Conservation (phyloP, 2,329 filamentous ascomycete genomes). For the Dactylonectria estremocensis region DNA sequence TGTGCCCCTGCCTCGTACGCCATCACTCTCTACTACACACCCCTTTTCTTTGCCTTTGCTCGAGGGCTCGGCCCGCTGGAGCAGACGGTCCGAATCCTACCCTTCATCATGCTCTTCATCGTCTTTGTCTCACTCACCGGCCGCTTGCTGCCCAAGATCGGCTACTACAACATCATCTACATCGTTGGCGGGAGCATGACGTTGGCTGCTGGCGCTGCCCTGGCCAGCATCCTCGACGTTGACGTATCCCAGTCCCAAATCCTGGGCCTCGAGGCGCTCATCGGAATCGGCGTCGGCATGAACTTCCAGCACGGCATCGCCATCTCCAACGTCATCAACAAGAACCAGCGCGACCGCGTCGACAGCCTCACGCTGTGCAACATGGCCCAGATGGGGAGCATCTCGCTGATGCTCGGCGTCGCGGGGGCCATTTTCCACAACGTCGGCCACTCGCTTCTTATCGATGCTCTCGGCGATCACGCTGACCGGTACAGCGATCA, state of each 20-base stretch:
- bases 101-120: conserved; percentile 59
- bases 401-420: conserved; percentile 26
- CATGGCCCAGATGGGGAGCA: conserved; percentile 51
- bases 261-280: conserved; percentile 51
- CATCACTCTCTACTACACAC: conserved; percentile 66
- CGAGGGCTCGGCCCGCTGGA: conserved; percentile 58
- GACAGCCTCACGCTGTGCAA: conserved; percentile 54
- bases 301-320: conserved; percentile 51
- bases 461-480: conserved; percentile 22
- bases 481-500: conserved; percentile 18
- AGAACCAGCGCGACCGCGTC: conserved; percentile 44
- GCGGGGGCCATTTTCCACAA: conserved; percentile 30
- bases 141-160: conserved; percentile 54
- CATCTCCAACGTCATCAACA: conserved; percentile 49
- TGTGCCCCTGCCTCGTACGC: conserved; percentile 56
- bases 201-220: conserved; percentile 45
- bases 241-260: conserved; percentile 46
- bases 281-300: conserved; percentile 52
- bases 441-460: conserved; percentile 26
- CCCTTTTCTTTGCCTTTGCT: conserved; percentile 69
- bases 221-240: conserved; percentile 44
- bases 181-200: conserved; percentile 47
- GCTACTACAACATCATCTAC: conserved; percentile 56
- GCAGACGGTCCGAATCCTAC: conserved; percentile 60
- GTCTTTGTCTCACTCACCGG: conserved; percentile 55